Percentiles rank a stretch among this genome's conserved stretches.
These are phyloP conservation scores for Abelmoschus esculentus DNA, from an alignment of 345 rosid species.

Conservation along the genomic window DNA sequence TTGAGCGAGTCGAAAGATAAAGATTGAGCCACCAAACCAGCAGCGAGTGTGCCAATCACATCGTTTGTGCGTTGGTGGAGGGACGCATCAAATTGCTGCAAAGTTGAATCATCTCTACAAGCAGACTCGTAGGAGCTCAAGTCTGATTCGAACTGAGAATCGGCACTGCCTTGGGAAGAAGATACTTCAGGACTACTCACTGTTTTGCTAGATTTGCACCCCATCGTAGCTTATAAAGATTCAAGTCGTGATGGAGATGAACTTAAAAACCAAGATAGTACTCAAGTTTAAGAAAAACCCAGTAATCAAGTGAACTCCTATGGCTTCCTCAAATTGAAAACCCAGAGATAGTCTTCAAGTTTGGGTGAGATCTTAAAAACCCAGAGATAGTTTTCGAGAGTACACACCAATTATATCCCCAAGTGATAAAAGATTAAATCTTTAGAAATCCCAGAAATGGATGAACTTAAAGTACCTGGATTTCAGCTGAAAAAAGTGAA, in stretches of 20 bases:
- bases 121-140: conserved; percentile 68
- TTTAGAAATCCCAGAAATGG: background rate
- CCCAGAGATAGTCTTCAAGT: background rate
- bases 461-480: conserved; percentile 4
- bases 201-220: conserved; percentile 36
- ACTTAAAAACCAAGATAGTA: background rate
- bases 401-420: background rate
- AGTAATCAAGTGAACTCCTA: background rate
- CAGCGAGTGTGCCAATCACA: conserved; percentile 47
- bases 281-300: background rate
- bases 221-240: conserved; percentile 28
- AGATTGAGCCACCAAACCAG: conserved; percentile 51
- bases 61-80: conserved; percentile 57
- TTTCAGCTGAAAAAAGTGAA: background rate
- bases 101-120: conserved; percentile 58
- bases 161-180: conserved; percentile 23
- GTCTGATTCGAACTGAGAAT: conserved; percentile 35
- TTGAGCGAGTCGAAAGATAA: conserved; percentile 74
- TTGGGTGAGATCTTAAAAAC: conserved; percentile 1
- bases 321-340: background rate
- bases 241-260: background rate
- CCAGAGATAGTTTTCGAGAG: background rate
- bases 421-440: background rate
- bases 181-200: conserved; percentile 13
- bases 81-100: conserved; percentile 54